Evolutionary conservation across 2,329 filamentous ascomycete genomes (phyloP), one percentile per base, ranked within the genome.

Genomic region (Penicillium concentricum): DNA sequence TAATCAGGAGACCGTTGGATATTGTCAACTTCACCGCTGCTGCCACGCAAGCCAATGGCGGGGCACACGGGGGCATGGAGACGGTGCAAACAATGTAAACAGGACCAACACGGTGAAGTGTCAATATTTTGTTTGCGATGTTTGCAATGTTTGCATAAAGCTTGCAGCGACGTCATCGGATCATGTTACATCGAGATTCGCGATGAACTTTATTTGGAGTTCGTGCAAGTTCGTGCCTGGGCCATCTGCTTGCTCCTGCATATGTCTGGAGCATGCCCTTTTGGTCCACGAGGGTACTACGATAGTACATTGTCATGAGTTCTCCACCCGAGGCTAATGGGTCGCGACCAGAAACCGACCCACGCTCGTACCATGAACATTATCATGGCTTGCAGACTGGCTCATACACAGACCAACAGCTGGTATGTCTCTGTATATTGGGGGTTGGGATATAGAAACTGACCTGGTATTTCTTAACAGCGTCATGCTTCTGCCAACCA

Each of bases 401-500:
- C 28, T 83, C 81, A 9, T 83, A 82, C 67, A 85, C 83, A 6
- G 78, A 79, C 3, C 78, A 81, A 61, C 79, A 80, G 63, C 69
- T 85, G 70, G 81, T 83, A 76, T 44, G 72, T 61, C 38, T 39
- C 30, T 22, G 34, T 44, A 39, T 16, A 15, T 37, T 41, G 32
- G 15, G 16, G n/a, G 20, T 38, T 22, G 34, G 22, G 24, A 24
- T 22, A 42, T 32, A 10, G 8, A 18, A 22, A 52, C 55, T 63
- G 35, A 62, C 42, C 18, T 37, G 24, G n/a, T 37, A 16, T 45
- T 48, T 35, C 30, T 53, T 32, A 34, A 52, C 22, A 81, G 82
- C 80, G 83, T 74, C 83, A 88, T 78, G 82, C 84, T 47, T 84
- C 82, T 42, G 79, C 84, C 24, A 79, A 83, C 57, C 85, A 88